phyloP scores from a whole-genome alignment of 2,329 filamentous ascomycete species.

The Zymoseptoria brevis region DNA sequence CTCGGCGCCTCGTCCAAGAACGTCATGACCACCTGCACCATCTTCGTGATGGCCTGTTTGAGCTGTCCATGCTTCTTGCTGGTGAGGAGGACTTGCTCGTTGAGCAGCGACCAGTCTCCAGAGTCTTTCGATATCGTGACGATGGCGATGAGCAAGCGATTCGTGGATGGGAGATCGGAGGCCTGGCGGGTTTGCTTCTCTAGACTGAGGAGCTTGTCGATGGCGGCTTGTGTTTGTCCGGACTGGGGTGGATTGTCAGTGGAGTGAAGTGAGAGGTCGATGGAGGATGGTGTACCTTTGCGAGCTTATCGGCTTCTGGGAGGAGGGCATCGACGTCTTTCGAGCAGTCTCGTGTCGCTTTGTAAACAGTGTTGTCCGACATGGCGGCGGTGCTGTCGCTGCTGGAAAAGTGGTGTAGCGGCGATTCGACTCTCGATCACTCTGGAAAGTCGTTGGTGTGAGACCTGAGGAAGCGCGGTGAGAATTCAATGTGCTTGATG shows the following conservation, averaged over 20 bases:
- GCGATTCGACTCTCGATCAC: background rate
- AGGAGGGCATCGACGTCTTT: constrained; percentile 92
- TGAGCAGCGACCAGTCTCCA: constrained; percentile 87
- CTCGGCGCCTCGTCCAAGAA: constrained; percentile 83
- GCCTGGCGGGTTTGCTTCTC: constrained; percentile 98
- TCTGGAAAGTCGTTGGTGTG: background rate
- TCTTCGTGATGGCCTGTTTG: constrained; percentile 97
- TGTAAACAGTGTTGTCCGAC: constrained; percentile 67
- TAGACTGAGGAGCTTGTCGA: constrained; percentile 84
- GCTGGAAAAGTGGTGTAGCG: background rate
- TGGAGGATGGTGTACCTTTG: constrained; percentile 31
- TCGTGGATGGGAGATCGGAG: constrained; percentile 92
- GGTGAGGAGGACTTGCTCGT: constrained; percentile 88
- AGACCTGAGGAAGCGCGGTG: background rate
- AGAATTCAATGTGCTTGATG: background rate
- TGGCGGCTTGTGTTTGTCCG: constrained; percentile 69
- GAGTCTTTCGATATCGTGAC: constrained; percentile 91
- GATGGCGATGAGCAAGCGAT: constrained; percentile 75
- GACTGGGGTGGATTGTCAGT: constrained; percentile 39
- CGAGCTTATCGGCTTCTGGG: constrained; percentile 81
- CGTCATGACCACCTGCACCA: constrained; percentile 93
- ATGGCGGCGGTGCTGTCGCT: constrained; percentile 41
- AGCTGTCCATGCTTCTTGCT: constrained; percentile 99
- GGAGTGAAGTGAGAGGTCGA: background rate
- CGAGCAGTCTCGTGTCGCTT: constrained; percentile 97